These are phyloP conservation scores for Ogataea wickerhamii DNA, from an alignment of 805 yeast species.

Conservation along the genomic window DNA sequence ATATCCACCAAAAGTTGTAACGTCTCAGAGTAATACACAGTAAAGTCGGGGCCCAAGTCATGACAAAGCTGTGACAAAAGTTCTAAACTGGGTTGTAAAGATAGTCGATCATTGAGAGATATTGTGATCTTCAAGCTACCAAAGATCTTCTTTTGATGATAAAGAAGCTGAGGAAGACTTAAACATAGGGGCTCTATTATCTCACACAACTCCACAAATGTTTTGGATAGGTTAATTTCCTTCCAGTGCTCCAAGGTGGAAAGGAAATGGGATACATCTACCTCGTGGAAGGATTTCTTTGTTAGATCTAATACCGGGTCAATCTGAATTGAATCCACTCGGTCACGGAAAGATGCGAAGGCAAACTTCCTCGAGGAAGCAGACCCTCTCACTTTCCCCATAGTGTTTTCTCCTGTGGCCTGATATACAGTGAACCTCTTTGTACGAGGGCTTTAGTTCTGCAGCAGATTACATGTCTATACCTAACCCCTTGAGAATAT, in stretches of 20 bases:
- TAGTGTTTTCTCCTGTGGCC: no score
- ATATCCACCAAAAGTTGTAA: conserved; percentile 49
- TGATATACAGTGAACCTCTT: no score
- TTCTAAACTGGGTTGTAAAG: conserved; percentile 80
- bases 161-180: conserved; percentile 76
- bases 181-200: conserved; percentile 53
- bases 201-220: conserved; percentile 60
- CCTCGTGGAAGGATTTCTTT: conserved; percentile 63
- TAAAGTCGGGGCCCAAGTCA: conserved; percentile 88
- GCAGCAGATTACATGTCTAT: no score
- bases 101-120: conserved; percentile 55
- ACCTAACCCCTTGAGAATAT: no score
- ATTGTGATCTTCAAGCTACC: conserved; percentile 38
- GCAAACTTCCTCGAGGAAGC: conserved; percentile 45
- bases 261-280: conserved; percentile 72
- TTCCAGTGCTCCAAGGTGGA: conserved; percentile 82
- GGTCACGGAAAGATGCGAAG: conserved; percentile 74
- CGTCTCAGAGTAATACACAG: conserved; percentile 55
- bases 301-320: conserved; percentile 58
- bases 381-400: neutral
- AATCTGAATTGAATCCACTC: conserved; percentile 78
- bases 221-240: conserved; percentile 75
- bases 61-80: conserved; percentile 80
- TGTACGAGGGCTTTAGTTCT: no score
- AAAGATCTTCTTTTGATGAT: conserved; percentile 64